Evolutionary conservation across 495 filamentous ascomycete species (phyloP), one percentile per base, ranked within the genome.

Genomic region (Geopyxis carbonaria): DNA sequence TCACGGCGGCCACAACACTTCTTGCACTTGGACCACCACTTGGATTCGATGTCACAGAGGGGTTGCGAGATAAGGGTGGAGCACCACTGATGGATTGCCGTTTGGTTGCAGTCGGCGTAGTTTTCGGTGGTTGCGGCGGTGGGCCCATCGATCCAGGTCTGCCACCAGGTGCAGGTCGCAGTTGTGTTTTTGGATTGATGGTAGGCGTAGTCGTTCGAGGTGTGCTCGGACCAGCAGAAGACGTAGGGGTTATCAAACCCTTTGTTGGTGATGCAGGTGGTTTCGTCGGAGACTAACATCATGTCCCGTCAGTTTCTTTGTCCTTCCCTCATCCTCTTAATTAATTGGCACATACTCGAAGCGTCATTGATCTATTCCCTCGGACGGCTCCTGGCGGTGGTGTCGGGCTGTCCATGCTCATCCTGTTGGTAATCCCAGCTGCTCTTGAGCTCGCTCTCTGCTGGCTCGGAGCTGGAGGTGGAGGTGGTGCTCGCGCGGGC

Each of bases 101-200:
- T 22, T 31, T 41, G 8, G 20, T 3, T 21, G 38, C 32, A 1
- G 30, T 33, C 19, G 25, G 60, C 36, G 19, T 46, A 31, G 30
- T 57, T 37, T 32, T 44, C 15, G 60, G 38, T 21, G 57, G 53
- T n/a, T 52, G 45, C 19, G 58, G 42, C 13, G 81, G 70, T 34
- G 77, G 78, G 4, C 69, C 74, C 70, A 80, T 80, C 3, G 79
- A 78, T 4, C 72, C 57, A 50, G 77, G 68, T n/a, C 57, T 51
- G 28, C 55, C 38, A 19, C 34, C 49, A 3, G 45, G 41, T 19
- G 46, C 31, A 20, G 45, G 41, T 8, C 2, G 34, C 30, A 16
- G 21, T 33, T 29, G 19, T 11, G 30, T 8, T 28, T 5, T 37
- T 20, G n/a, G 39, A 45, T 10, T 51, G 2, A 63, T 71, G 6